Evolutionary conservation across 208 protist genomes (phyloP).

Genomic region (Leishmania guyanensis): DNA sequence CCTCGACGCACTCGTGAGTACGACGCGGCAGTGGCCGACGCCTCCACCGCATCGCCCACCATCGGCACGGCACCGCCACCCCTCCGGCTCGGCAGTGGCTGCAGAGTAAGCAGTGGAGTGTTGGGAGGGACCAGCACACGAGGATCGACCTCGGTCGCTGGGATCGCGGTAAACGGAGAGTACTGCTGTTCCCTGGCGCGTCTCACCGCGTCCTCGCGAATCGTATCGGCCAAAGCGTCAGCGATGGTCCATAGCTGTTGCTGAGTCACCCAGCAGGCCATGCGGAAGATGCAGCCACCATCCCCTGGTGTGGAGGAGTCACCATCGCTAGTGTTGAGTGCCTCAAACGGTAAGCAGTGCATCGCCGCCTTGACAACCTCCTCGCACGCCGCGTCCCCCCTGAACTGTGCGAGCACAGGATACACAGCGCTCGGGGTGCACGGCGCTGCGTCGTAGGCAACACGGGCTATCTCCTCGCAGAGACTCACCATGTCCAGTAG

Average conservation of each 20-base stretch:
- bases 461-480: constrained; percentile 58
- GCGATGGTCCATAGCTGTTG: constrained; percentile 58
- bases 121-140: constrained; percentile 28
- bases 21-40: neutral
- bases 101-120: constrained; percentile 31
- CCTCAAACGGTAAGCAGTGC: constrained; percentile 90
- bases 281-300: constrained; percentile 35
- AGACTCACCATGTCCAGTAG: constrained; percentile 67
- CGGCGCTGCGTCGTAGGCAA: constrained; percentile 26
- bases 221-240: constrained; percentile 52
- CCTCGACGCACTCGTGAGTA: neutral
- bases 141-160: constrained; percentile 23
- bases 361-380: constrained; percentile 67
- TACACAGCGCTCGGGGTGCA: constrained; percentile 18
- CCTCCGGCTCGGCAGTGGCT: constrained; percentile 9
- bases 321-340: constrained; percentile 20
- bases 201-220: constrained; percentile 60
- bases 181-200: constrained; percentile 36
- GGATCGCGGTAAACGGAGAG: constrained; percentile 25
- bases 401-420: constrained; percentile 67
- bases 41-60: neutral
- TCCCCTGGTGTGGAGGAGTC: neutral
- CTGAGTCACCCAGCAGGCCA: constrained; percentile 70
- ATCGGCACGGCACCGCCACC: neutral
- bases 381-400: constrained; percentile 50